phyloP scores from a whole-genome alignment of 2,329 filamentous ascomycete genomes.

The Pseudogymnoascus sp. region DNA sequence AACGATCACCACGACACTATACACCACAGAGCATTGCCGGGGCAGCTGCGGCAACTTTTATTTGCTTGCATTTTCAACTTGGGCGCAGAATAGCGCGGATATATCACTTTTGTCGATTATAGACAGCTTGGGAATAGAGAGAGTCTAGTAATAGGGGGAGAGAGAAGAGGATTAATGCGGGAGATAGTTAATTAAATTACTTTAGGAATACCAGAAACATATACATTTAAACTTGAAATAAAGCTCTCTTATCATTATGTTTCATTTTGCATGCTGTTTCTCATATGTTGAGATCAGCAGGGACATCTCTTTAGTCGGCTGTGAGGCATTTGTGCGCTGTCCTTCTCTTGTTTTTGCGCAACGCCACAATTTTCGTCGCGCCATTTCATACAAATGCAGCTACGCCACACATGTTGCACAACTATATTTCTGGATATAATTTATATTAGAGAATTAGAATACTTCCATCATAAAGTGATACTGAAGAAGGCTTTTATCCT shows the following conservation, averaged over 20 bases:
- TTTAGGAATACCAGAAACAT: background rate
- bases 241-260: background rate
- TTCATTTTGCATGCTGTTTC: background rate
- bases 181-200: conserved; percentile 2
- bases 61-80: background rate
- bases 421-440: too few species aligned
- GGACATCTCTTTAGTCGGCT: background rate
- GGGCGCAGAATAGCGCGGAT: background rate
- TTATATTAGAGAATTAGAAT: conserved; percentile 35
- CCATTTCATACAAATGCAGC: too few species aligned
- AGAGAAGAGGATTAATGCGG: background rate
- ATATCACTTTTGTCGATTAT: background rate
- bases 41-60: background rate
- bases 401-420: too few species aligned
- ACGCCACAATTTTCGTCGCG: background rate
- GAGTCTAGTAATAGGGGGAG: conserved; percentile 1
- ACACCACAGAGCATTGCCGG: background rate
- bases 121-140: background rate
- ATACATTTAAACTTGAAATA: background rate
- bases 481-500: conserved; percentile 45
- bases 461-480: conserved; percentile 54
- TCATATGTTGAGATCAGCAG: background rate
- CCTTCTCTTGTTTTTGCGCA: background rate
- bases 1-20: conserved; percentile 2
- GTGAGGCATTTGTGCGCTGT: background rate